Evolutionary conservation across 805 yeast genomes (phyloP), one percentile per base, ranked within the genome.

Genomic region (Metschnikowia corniflorae): DNA sequence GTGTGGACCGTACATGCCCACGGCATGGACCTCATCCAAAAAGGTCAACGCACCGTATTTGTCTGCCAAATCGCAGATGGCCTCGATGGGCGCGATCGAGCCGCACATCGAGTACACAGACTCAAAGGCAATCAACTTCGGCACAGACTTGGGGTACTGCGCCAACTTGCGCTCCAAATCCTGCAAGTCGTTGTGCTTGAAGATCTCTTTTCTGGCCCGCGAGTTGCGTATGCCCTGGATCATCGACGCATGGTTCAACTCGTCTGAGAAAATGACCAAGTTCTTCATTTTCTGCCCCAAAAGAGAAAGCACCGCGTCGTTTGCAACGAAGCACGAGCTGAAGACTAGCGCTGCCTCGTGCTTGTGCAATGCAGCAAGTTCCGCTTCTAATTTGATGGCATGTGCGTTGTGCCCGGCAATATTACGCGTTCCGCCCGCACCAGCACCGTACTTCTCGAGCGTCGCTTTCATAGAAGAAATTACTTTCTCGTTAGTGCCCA

Each of bases 21-120:
- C 97, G 23, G 98, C 97, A 57, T 93, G 99, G 25, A 93, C 99
- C 65, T 93, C 99, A 61, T 93, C 99, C 60, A 93, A 71, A 64
- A 93, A 93, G 20, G 99, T 93, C 53, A 93, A 65, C 31, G 97
- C 97, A 44, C 97, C 97, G 60, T 93, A 93, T 65, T 93, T 87
- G 36, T 93, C 96, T 26, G 99, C 99, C 55, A 93, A 73, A 51
- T 89, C 96, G 61, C 97, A 91, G 49, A 93, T 88, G 44, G 76
- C 79, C 54, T 83, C 86, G 53, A 93, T 93, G 34, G 96, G 96
- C 25, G 97, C 84, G 40, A 93, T 86, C 9, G 97, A 86, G 33
- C 99, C 99, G 57, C 96, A 87, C 99, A 93, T 93, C 38, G 97
- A 89, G 65, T 93, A 93, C 36, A 93, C 97, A 4, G 93, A 80